Conservation (phyloP, 1,139 yeast species). For the Diutina ranongensis region DNA sequence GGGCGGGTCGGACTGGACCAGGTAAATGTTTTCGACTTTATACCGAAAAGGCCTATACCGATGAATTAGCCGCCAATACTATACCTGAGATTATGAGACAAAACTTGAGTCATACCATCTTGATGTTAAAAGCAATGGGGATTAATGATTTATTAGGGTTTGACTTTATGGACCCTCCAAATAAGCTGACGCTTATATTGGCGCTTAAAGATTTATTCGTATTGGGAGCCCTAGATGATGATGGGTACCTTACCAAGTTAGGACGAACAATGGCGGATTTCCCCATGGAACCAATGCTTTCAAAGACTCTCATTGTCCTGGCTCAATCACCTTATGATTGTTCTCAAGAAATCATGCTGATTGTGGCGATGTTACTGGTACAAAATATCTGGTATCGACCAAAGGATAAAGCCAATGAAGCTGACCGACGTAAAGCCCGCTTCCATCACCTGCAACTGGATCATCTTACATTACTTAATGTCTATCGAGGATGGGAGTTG, state of each 20-base stretch:
- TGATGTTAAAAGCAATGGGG: conserved; percentile 94
- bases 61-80: conserved; percentile 75
- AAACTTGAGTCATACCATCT: conserved; percentile 71
- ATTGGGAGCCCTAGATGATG: conserved; percentile 70
- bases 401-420: conserved; percentile 50
- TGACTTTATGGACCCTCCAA: conserved; percentile 95
- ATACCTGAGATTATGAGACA: conserved; percentile 92
- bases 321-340: conserved; percentile 67
- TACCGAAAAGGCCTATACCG: conserved; percentile 50
- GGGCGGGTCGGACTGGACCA: conserved; percentile 84
- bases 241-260: conserved; percentile 59
- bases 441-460: conserved; percentile 79
- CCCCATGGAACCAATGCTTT: conserved; percentile 90
- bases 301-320: conserved; percentile 56
- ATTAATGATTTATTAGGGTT: conserved; percentile 68
- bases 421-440: conserved; percentile 66
- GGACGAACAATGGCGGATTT: conserved; percentile 86
- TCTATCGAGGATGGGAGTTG: conserved; percentile 67
- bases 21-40: conserved; percentile 70
- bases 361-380: conserved; percentile 86
- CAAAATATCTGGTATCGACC: conserved; percentile 83
- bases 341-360: conserved; percentile 70
- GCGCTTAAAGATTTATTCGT: conserved; percentile 82
- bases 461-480: conserved; percentile 75
- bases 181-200: conserved; percentile 56